Evolutionary conservation across 2,329 filamentous ascomycete species (phyloP).

Genomic region (Pseudocercospora cruenta): DNA sequence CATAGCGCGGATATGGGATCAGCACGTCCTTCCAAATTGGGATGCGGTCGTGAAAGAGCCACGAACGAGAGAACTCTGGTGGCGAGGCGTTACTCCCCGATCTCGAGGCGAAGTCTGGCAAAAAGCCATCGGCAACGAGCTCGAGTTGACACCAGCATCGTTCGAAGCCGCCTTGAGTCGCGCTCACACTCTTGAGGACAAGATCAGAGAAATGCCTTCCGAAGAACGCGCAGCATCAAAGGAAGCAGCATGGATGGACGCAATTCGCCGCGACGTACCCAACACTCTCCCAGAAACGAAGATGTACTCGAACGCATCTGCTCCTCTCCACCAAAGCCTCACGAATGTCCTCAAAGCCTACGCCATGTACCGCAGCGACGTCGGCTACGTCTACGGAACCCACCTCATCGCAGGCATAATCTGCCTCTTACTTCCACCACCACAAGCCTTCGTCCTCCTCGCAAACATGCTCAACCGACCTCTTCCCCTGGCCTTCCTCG

Average conservation of each 20-base stretch:
- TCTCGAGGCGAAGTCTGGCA: slow-evolving; percentile 72
- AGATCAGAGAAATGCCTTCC: slow-evolving; percentile 51
- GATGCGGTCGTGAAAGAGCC: slow-evolving; percentile 69
- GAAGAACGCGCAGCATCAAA: slow-evolving; percentile 54
- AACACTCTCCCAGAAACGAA: slow-evolving; percentile 71
- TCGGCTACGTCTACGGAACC: slow-evolving; percentile 75
- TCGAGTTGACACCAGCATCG: slow-evolving; percentile 67
- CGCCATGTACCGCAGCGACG: slow-evolving; percentile 78
- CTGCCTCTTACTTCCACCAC: slow-evolving; percentile 69
- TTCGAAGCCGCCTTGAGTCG: slow-evolving; percentile 72
- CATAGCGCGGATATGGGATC: slow-evolving; percentile 69
- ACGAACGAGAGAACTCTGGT: slow-evolving; percentile 76
- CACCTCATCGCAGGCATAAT: slow-evolving; percentile 75
- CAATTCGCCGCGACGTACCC: slow-evolving; percentile 67
- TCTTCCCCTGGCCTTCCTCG: slow-evolving; percentile 74
- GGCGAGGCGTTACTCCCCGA: slow-evolving; percentile 74
- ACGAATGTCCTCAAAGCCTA: slow-evolving; percentile 78
- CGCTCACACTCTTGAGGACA: slow-evolving; percentile 64
- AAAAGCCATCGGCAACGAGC: slow-evolving; percentile 72
- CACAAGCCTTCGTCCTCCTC: slow-evolving; percentile 69
- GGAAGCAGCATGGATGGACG: slow-evolving; percentile 64
- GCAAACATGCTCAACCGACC: slow-evolving; percentile 79
- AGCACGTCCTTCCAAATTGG: slow-evolving; percentile 77
- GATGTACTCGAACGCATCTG: slow-evolving; percentile 67
- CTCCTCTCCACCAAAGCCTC: slow-evolving; percentile 68